Evolutionary conservation across 2,329 filamentous ascomycete genomes (phyloP).

Genomic region (Penicillium frequentans): DNA sequence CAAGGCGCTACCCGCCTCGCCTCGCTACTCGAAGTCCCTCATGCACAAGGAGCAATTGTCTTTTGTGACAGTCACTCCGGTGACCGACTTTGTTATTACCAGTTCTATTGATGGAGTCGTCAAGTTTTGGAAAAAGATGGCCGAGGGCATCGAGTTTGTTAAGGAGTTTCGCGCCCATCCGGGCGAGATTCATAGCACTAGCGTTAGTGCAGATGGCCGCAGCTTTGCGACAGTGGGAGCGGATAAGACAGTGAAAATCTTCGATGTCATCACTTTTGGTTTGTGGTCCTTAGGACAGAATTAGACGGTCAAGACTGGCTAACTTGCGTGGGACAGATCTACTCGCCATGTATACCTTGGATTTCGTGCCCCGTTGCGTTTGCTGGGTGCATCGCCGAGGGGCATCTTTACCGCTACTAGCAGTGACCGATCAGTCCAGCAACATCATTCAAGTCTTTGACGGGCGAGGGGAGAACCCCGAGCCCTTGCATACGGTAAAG

Average conservation of each 20-base stretch:
- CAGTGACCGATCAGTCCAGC: slow-evolving; percentile 74
- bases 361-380: slow-evolving; percentile 72
- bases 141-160: slow-evolving; percentile 89
- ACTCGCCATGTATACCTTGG: slow-evolving; percentile 75
- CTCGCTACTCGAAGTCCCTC: slow-evolving; percentile 87
- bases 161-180: slow-evolving; percentile 94
- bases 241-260: slow-evolving; percentile 52
- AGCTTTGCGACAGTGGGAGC: slow-evolving; percentile 86
- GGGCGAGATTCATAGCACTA: slow-evolving; percentile 80
- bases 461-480: slow-evolving; percentile 76
- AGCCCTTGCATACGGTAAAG: slow-evolving; percentile 74
- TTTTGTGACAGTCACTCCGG: slow-evolving; percentile 83
- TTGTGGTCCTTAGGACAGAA: slow-evolving; percentile 2
- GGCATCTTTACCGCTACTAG: slow-evolving; percentile 82
- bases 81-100: slow-evolving; percentile 94
- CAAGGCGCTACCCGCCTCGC: slow-evolving; percentile 77
- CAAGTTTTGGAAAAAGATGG: slow-evolving; percentile 98
- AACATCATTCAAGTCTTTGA: slow-evolving; percentile 81
- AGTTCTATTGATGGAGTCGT: slow-evolving; percentile 93
- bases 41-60: slow-evolving; percentile 97
- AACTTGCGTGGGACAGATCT: slow-evolving; percentile 57
- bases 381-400: slow-evolving; percentile 92
- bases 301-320: not conserved
- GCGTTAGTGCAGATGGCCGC: slow-evolving; percentile 82
- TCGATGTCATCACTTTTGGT: slow-evolving; percentile 76